Base-by-base conservation (phyloP, 2,329 filamentous ascomycete species). In the Epichloe aotearoae region DNA sequence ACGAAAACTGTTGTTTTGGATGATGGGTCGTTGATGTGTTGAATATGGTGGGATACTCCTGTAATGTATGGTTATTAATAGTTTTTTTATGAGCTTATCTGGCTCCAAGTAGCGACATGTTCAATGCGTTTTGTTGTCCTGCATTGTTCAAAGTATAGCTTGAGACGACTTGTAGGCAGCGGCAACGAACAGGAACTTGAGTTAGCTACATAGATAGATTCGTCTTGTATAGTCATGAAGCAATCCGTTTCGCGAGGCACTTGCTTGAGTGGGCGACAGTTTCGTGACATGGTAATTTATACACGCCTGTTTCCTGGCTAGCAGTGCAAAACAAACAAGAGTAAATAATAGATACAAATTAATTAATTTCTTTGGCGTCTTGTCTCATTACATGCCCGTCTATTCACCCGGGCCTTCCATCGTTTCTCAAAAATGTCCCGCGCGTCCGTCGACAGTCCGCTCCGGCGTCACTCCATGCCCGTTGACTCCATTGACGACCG, bases 341-440 rank as follows among this genome's bases (percentile, higher is more conserved):
- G 5, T 17, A 2, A 3, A 23, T 20, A 42, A 17, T 45, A 30
- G 7, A 7, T 30, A 30, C 1, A 30, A 8, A 1, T 30, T 26
- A 26, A 26, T 26, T 26, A 7, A 30, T 8, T 10, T 30, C 26
- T 8, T 30, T 30, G 26, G 42, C 30, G 3, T 30, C 30, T 30
- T 10, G 30, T 4, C 30, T 30, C 30, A 30, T 30, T 30, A 30
- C 30, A 30, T 1, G 8, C 30, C 8, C 30, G 30, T 30, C 8
- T 30, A 30, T 11, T 30, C 8, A 30, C 30, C 30, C 30, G 30
- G 30, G 30, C 30, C 30, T 4, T 30, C 8, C 8, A 3, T 34
- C 6, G 15, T 45, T 45, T 12, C 14, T 38, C 17, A 51, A 51
- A 51, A 51, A 23, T 51, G 45, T 4, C 40, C 45, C 3, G 50